Conservation (phyloP, 1,139 yeast species). For the Candida sp. region DNA sequence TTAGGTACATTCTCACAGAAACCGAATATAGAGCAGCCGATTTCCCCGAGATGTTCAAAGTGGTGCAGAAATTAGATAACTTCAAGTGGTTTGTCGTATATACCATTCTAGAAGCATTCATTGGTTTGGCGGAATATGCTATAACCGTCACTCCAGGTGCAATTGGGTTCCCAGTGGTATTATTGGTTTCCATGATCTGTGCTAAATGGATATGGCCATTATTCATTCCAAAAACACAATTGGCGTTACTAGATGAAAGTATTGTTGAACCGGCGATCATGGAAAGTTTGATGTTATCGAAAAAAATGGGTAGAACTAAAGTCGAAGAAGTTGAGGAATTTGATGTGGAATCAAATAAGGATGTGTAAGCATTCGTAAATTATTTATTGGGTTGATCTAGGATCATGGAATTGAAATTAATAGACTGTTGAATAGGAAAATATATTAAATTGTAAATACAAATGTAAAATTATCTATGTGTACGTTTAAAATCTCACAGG, state of each 20-base stretch:
- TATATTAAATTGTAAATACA: no score
- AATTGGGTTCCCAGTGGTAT: slow-evolving; percentile 89
- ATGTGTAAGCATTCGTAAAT: background rate
- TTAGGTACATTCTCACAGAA: slow-evolving; percentile 68
- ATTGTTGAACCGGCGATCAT: slow-evolving; percentile 48
- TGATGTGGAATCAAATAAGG: background rate
- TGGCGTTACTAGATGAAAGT: slow-evolving; percentile 64
- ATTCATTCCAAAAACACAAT: slow-evolving; percentile 59
- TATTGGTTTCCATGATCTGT: slow-evolving; percentile 52
- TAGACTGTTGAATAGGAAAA: no score
- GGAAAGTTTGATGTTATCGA: slow-evolving; percentile 16
- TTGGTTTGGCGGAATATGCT: slow-evolving; percentile 78
- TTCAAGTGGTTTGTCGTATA: slow-evolving; percentile 55
- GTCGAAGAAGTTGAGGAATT: background rate
- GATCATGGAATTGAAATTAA: no score
- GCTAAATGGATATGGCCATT: slow-evolving; percentile 70
- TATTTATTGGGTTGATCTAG: no score
- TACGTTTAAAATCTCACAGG: no score
- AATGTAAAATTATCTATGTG: no score
- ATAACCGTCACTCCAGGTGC: slow-evolving; percentile 89
- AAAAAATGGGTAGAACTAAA: background rate
- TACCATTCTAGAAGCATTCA: slow-evolving; percentile 55
- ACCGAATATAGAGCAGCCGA: slow-evolving; percentile 34
- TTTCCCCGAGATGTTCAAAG: slow-evolving; percentile 36
- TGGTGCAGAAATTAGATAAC: slow-evolving; percentile 28